Conservation (phyloP, 2,329 filamentous ascomycete genomes). For the Clarireedia monteithiana region DNA sequence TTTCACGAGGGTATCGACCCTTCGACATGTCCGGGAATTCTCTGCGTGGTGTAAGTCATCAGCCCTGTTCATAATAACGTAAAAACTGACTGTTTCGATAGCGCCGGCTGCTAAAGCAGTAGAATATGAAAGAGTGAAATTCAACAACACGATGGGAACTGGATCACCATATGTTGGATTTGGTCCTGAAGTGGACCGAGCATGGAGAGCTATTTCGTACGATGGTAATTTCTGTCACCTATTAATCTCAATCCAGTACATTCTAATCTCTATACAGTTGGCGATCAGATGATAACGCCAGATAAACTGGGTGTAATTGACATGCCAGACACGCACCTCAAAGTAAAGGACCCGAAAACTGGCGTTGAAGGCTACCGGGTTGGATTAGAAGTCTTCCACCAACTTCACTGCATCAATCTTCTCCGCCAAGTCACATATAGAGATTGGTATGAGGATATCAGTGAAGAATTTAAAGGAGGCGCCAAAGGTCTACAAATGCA, state of each 20-base stretch:
- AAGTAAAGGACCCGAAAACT: conserved; percentile 46
- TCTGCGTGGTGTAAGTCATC: conserved; percentile 38
- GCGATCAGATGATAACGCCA: conserved; percentile 51
- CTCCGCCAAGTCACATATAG: conserved; percentile 40
- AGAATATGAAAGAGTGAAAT: conserved; percentile 42
- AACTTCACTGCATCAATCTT: conserved; percentile 33
- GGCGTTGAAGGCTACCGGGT: conserved; percentile 52
- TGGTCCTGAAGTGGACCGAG: conserved; percentile 47
- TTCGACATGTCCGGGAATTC: conserved; percentile 31
- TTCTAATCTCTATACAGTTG: conserved; percentile 34
- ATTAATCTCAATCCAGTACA: neutral
- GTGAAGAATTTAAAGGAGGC: conserved; percentile 41
- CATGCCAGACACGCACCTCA: conserved; percentile 40
- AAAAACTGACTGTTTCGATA: conserved; percentile 18
- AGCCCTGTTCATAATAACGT: neutral
- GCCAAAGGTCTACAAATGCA: conserved; percentile 37
- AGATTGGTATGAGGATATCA: conserved; percentile 40
- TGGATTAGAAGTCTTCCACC: conserved; percentile 36
- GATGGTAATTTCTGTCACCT: conserved; percentile 26
- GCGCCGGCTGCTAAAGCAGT: conserved; percentile 41
- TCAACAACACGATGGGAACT: conserved; percentile 38
- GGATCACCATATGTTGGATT: conserved; percentile 45
- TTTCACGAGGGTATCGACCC: conserved; percentile 22
- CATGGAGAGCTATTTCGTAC: conserved; percentile 48
- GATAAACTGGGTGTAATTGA: conserved; percentile 46